Evolutionary conservation across 2,329 filamentous ascomycete genomes (phyloP).

Genomic region (Fusarium sp.): DNA sequence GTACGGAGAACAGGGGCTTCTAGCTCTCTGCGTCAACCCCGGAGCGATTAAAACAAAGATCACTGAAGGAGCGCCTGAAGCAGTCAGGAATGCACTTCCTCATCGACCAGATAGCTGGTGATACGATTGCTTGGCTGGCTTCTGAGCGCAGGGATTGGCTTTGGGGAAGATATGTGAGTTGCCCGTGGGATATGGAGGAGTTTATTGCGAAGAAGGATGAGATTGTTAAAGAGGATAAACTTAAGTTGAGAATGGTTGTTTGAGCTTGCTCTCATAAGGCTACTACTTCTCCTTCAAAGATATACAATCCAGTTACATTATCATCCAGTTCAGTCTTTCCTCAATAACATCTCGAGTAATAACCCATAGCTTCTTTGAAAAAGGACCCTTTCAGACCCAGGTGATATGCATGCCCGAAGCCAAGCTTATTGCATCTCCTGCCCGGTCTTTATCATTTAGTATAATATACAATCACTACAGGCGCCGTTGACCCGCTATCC

Average conservation of each 20-base stretch:
- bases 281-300: not conserved
- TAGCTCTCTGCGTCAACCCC: accelerated
- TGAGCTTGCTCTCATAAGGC: not conserved
- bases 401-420: slow-evolving; percentile 7
- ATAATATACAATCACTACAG: no score
- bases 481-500: no score
- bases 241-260: not conserved
- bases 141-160: not conserved
- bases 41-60: not conserved
- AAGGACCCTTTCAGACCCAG: slow-evolving; percentile 1
- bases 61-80: not conserved
- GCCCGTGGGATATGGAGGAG: not conserved
- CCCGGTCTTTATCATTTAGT: not conserved
- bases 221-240: not conserved
- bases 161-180: not conserved
- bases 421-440: slow-evolving; percentile 3
- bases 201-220: not conserved
- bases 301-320: no score
- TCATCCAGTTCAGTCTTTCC: not conserved
- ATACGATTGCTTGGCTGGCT: not conserved
- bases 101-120: not conserved
- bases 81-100: not conserved
- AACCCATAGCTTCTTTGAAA: slow-evolving; percentile 9
- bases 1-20: not conserved
- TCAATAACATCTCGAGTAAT: not conserved